Base-by-base conservation (phyloP, 1,284 basidiomycete species). In the Naganishia liquefaciens region DNA sequence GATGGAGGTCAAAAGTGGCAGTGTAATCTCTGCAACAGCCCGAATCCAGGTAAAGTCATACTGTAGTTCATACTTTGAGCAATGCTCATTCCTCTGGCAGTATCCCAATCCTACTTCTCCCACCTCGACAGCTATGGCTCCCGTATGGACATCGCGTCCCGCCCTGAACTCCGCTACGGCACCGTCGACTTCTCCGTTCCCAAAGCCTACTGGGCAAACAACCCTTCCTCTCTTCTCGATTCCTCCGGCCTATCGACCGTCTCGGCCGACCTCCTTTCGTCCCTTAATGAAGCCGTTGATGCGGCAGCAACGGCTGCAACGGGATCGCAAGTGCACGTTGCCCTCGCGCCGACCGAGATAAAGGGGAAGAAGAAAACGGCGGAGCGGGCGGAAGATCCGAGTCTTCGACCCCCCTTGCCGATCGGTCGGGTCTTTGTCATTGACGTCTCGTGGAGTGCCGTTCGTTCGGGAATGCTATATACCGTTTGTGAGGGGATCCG, bases 181-280 rank as follows among this genome's bases (percentile, higher is more conserved):
- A 95, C 93, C 0, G 85, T 98, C 66, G 96, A 99, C 77, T 96
- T 98, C 72, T 80, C 83, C 17, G 94, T 95, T 5, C 85, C 90
- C 0, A 82, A 87, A 68, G 87, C 88, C 64, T 99, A 99, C 76
- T 94, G 92, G 90, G 89, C 92, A 2, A 84, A 84, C 57, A 90
- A 71, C 73, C 75, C 77, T 9, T 72, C 75, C 23, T 76, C 74
- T 83, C 85, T 63, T 78, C 84, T 55, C 79, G 84, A 63, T 80
- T 80, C 63, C 70, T 89, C 62, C 76, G 75, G 73, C 3, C 70
- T 77, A 10, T 68, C 75, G 0, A 75, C 74, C 2, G 76, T 78
- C 5, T 75, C 76, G 3, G 64, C 71, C 1, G 77, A 80, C 57
- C 70, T 79, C 2, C 69, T 79, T 6, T 73, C 73, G 11, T 75